phyloP scores from a whole-genome alignment of 139 green algal genomes.

The Volvox africanus region DNA sequence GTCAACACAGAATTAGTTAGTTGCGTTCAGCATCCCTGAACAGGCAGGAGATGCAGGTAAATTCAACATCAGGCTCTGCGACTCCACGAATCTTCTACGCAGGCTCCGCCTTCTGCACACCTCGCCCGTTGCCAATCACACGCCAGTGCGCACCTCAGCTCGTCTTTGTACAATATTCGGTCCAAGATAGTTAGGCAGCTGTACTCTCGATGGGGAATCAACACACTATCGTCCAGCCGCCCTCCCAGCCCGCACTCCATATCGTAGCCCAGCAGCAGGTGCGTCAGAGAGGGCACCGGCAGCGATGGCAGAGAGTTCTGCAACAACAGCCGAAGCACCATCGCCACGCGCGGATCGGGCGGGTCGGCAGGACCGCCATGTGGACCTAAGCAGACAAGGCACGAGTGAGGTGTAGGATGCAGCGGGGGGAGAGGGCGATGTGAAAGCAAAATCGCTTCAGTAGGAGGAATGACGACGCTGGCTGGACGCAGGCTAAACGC shows the following conservation, averaged over 20 bases:
- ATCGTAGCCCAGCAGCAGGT: constrained; percentile 89
- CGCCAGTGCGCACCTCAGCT: not conserved
- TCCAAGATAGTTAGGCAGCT: constrained; percentile 71
- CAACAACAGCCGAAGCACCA: constrained; percentile 53
- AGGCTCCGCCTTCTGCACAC: too few relatives aligned
- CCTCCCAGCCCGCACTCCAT: constrained; percentile 56
- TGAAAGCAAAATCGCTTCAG: too few relatives aligned
- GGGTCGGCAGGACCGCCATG: not conserved
- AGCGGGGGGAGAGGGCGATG: not conserved
- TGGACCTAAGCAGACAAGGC: not conserved
- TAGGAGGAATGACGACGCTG: too few relatives aligned
- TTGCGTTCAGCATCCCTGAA: too few relatives aligned
- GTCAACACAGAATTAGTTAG: too few relatives aligned
- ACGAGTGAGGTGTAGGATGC: not conserved
- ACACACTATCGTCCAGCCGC: constrained; percentile 49
- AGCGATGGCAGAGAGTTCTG: not conserved
- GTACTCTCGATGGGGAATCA: constrained; percentile 59
- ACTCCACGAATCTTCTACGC: too few relatives aligned
- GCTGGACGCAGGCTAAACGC: too few relatives aligned
- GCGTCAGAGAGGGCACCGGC: constrained; percentile 71
- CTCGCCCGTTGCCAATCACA: too few relatives aligned
- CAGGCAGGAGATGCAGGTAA: too few relatives aligned
- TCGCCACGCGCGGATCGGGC: constrained; percentile 39
- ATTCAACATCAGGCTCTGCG: too few relatives aligned
- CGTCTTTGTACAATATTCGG: constrained; percentile 42